phyloP scores from a whole-genome alignment of 139 green algal species.

The Pedinophyceae sp. region DNA sequence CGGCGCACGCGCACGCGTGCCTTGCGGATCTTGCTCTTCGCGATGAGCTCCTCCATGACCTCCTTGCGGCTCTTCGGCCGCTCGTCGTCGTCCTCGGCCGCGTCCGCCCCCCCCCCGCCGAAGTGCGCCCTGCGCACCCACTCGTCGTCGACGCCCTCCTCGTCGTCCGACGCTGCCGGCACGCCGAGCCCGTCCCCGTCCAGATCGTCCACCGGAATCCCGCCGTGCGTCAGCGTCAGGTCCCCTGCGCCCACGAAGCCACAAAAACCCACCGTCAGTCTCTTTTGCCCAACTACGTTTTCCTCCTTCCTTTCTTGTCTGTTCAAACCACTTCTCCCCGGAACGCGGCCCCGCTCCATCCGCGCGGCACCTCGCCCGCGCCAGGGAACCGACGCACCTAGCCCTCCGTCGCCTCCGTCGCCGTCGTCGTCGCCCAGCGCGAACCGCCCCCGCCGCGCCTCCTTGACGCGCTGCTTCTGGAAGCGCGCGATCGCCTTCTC shows the following conservation, averaged over 20 bases:
- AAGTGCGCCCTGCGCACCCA: constrained; percentile 9
- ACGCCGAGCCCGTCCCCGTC: background rate
- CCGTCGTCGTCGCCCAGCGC: constrained; percentile 46
- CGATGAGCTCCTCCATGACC: constrained; percentile 95
- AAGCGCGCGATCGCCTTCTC: constrained; percentile 70
- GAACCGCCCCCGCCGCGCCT: constrained; percentile 8
- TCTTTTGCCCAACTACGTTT: too few relatives aligned
- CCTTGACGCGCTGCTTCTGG: constrained; percentile 50
- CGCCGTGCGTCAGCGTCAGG: constrained; percentile 8
- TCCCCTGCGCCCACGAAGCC: background rate
- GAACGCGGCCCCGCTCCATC: constrained; percentile 41
- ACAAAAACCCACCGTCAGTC: too few relatives aligned
- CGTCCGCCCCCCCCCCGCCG: background rate
- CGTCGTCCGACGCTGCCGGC: constrained; percentile 4
- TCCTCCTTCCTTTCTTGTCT: too few relatives aligned
- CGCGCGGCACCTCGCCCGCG: too few relatives aligned
- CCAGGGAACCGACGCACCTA: too few relatives aligned
- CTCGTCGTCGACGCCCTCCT: constrained; percentile 12
- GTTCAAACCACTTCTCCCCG: constrained; percentile 28
- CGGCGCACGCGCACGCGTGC: too few relatives aligned
- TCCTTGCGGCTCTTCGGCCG: constrained; percentile 28
- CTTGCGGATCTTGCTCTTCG: constrained; percentile 67
- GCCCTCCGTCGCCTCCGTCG: constrained; percentile 3
- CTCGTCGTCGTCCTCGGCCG: background rate
- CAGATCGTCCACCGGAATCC: constrained; percentile 3